Percentiles rank a stretch among this genome's conserved stretches.
These are phyloP conservation scores for Amanita rubescens DNA, from an alignment of 768 basidiomycete genomes.

Conservation along the genomic window DNA sequence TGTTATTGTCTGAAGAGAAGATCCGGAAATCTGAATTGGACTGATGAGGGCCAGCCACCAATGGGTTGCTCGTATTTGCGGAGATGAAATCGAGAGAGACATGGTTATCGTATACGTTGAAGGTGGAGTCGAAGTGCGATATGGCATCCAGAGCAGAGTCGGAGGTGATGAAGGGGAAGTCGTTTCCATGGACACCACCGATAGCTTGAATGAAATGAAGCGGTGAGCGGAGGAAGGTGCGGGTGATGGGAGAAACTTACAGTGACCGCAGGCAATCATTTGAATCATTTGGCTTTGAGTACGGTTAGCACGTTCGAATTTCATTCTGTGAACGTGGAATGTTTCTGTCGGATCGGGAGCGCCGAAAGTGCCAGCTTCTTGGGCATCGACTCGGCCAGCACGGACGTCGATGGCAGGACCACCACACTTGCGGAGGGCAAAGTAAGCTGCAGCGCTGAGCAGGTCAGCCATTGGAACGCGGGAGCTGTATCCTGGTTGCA, in stretches of 20 bases:
- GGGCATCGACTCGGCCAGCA: slow-evolving; percentile 27
- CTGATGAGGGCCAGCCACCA: background rate
- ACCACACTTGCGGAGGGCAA: slow-evolving; percentile 22
- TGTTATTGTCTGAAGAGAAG: background rate
- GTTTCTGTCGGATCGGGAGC: slow-evolving; percentile 24
- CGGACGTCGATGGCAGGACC: slow-evolving; percentile 25
- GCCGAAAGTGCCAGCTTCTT: slow-evolving; percentile 19
- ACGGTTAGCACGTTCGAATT: slow-evolving; percentile 23
- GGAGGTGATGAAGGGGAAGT: slow-evolving; percentile 16
- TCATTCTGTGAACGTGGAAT: slow-evolving; percentile 12
- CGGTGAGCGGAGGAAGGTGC: background rate
- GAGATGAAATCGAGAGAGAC: slow-evolving; percentile 2
- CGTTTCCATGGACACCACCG: slow-evolving; percentile 22
- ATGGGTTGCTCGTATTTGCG: slow-evolving; percentile 1
- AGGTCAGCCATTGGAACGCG: slow-evolving; percentile 21
- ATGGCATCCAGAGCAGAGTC: background rate
- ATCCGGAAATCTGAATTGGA: background rate
- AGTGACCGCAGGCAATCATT: slow-evolving; percentile 28
- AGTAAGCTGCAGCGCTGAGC: slow-evolving; percentile 21
- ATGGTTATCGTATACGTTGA: background rate
- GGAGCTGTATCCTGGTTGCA: slow-evolving; percentile 3
- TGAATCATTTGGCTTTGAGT: slow-evolving; percentile 25
- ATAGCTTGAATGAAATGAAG: slow-evolving; percentile 12
- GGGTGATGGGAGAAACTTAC: slow-evolving; percentile 8
- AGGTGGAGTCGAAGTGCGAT: slow-evolving; percentile 3